Evolutionary conservation across 495 filamentous ascomycete species (phyloP).

Genomic region (Geoglossum glabrum): DNA sequence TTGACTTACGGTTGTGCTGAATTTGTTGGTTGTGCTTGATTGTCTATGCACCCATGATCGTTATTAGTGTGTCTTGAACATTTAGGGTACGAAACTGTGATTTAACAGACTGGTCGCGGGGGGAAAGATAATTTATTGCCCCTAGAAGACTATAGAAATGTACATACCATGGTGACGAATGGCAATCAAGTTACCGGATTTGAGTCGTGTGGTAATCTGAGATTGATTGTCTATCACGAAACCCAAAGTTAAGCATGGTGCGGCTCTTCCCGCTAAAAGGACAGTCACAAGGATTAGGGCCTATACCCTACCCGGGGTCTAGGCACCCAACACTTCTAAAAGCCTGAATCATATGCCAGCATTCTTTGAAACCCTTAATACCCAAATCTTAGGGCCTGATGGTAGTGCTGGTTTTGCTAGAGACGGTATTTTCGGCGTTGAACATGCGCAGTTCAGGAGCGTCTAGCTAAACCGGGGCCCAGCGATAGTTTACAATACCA

Average conservation of each 20-base stretch:
- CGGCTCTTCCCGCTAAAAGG: background rate
- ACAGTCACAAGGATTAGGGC: background rate
- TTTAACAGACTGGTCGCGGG: background rate
- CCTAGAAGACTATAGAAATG: background rate
- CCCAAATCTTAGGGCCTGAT: too few species aligned
- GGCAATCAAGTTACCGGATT: background rate
- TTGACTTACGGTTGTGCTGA: slow-evolving; percentile 84
- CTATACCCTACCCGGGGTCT: background rate
- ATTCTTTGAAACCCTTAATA: too few species aligned
- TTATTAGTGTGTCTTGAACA: background rate
- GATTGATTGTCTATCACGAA: background rate
- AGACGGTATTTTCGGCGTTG: too few species aligned
- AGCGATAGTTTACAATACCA: background rate
- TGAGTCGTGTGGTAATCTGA: background rate
- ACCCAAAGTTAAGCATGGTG: background rate
- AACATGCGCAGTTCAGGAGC: background rate
- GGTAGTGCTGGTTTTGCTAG: too few species aligned
- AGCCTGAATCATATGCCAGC: too few species aligned
- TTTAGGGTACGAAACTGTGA: background rate
- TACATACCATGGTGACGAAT: slow-evolving; percentile 1
- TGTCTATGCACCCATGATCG: slow-evolving; percentile 30
- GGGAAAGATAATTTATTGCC: background rate
- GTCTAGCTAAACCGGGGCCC: background rate
- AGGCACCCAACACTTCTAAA: background rate
- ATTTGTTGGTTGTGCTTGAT: slow-evolving; percentile 99